Conservation (phyloP, 2,329 filamentous ascomycete species). For the Beauveria medogensis region DNA sequence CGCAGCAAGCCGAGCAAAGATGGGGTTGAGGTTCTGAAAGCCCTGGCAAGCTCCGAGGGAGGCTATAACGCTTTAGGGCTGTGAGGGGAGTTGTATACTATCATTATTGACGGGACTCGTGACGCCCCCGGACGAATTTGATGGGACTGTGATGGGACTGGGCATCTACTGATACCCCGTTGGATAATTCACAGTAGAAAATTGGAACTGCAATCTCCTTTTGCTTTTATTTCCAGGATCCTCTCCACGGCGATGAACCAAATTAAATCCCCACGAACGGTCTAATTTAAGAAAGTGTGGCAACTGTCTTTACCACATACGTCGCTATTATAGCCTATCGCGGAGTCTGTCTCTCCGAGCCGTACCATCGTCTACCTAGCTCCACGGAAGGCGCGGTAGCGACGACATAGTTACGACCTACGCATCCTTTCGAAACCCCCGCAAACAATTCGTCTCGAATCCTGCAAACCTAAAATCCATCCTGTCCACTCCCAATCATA, state of each 20-base stretch:
- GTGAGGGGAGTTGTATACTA: conserved; percentile 13
- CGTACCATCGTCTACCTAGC: no score
- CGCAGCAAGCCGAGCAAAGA: background rate
- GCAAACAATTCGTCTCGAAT: background rate
- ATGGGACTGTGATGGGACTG: background rate
- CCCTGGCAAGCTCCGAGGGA: conserved; percentile 16
- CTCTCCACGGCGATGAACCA: background rate
- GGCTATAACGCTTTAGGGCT: conserved; percentile 28
- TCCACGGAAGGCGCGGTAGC: no score
- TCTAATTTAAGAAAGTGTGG: no score
- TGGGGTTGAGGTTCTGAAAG: conserved; percentile 9
- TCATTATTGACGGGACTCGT: background rate
- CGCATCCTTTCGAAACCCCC: background rate
- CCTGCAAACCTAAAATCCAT: background rate
- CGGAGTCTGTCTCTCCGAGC: no score
- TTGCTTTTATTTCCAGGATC: background rate
- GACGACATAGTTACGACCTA: background rate
- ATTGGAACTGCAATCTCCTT: background rate
- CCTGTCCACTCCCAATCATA: background rate
- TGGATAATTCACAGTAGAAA: background rate
- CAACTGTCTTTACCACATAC: no score
- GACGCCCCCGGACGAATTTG: background rate
- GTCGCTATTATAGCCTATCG: no score
- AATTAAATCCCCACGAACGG: background rate
- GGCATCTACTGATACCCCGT: background rate